A percentile compares a stretch with the other conserved stretches of the same genome.
Conservation (phyloP, 208 protist genomes). For the Plasmodiophora brassicae region DNA sequence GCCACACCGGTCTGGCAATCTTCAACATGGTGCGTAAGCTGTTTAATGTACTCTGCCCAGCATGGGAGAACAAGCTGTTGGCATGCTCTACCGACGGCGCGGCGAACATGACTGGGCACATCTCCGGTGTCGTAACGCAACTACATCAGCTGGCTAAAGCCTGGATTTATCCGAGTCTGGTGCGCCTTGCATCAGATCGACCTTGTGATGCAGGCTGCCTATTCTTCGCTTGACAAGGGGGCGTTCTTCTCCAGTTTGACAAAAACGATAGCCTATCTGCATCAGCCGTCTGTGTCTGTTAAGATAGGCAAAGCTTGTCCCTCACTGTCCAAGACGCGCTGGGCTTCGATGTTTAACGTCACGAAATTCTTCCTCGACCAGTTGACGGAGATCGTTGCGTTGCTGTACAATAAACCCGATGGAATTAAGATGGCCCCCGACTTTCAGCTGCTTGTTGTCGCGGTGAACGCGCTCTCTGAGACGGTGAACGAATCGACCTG, state of each 20-base stretch:
- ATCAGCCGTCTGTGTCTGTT: neutral
- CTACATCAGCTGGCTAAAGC: neutral
- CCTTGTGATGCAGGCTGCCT: neutral
- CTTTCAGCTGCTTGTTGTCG: neutral
- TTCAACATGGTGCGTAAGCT: too few relatives aligned
- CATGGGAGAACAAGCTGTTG: neutral
- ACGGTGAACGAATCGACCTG: neutral
- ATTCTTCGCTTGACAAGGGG: neutral
- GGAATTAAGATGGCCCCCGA: neutral
- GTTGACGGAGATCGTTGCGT: neutral
- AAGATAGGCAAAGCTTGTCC: neutral
- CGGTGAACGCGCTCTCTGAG: neutral
- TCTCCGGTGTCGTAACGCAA: neutral
- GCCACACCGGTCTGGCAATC: too few relatives aligned
- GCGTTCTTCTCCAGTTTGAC: neutral
- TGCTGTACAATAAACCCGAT: neutral
- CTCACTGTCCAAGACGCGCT: neutral
- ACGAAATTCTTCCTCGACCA: neutral
- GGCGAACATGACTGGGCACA: constrained; percentile 11
- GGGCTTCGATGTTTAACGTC: neutral
- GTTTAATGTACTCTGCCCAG: neutral
- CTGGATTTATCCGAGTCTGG: neutral
- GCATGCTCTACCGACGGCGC: constrained; percentile 23
- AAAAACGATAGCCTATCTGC: neutral
- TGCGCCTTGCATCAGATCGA: constrained; percentile 9